Evolutionary conservation across 2,329 filamentous ascomycete genomes (phyloP), one percentile per base, ranked within the genome.

Genomic region (Cordyceps farinosa): DNA sequence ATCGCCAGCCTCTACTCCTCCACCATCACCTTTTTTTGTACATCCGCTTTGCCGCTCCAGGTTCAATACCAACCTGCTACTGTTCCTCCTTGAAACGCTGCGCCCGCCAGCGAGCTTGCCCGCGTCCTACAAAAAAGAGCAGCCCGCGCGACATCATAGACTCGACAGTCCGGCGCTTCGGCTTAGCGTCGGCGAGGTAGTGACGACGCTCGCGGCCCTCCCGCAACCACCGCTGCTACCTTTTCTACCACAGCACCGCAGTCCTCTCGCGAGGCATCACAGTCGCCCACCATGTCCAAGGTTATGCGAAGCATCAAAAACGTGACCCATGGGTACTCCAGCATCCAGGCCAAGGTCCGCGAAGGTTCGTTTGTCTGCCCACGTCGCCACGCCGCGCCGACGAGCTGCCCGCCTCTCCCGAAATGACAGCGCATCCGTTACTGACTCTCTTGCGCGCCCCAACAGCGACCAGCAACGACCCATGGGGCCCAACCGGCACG

Each of bases 241-340:
- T 51, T 52, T 48, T 30, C 56, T 36, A 45, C 5, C 34, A 42
- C 34, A 56, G 3, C 29, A 50, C 30, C 44, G 40, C 38, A 44
- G 44, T 57, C 54, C 51, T 63, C 61, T 58, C n/a, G 32, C 44
- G 54, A 58, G 54, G 55, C 55, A 60, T 27, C 38, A 53, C 48
- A 54, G 50, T 57, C 69, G 73, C 72, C 75, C 76, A 75, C 57
- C 74, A 99, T 99, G 95, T 97, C 94, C 65, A 96, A 96, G 80
- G 92, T 98, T 76, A 92, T 98, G 75, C 87, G 95, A 79, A 96
- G 91, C 76, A 93, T 98, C 73, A 98, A 97, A 82, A 99, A 98
- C 83, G 94, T 99, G 78, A 98, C 95, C 77, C 99, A 98, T 82
- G 95, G 95, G 71, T 99, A 99, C 76, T 97, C 94, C 42, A 88